Evolutionary conservation across 2,329 filamentous ascomycete genomes (phyloP), one percentile per base, ranked within the genome.

Genomic region (Claviceps sp.): DNA sequence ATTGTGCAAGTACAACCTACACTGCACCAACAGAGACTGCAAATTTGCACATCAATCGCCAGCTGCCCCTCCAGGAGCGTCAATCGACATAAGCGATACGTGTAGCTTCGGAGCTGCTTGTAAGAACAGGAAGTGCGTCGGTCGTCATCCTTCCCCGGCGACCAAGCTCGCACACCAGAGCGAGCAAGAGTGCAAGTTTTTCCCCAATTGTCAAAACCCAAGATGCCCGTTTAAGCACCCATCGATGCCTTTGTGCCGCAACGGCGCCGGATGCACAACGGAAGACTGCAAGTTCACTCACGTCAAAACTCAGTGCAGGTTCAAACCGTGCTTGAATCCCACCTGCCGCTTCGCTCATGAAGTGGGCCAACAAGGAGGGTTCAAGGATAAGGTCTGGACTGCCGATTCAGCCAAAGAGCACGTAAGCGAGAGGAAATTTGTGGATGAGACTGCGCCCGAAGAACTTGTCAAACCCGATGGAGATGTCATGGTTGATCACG

Each of bases 1-100:
- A 14, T 73, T 91, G 55, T 98, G 93, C 79, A 88, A 86, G 62
- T 98, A 82, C 74, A 96, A 97, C 70, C 73, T 93, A 50, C 76
- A 79, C 56, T 98, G 93, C 72, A 87, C 85, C 40, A 94, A 94
- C 68, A 82, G 80, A 59, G 87, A 94, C 55, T 98, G 93, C 71
- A 85, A 84, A 58, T 98, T 88, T 66, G 93, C 88, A 17, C 93
- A 98, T 63, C 91, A 96, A 70, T 95, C 90, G 16, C 89, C 93
- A 2, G 89, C 86, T 2, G 90, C 91, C 36, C 85, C 88, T 3
- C 83, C 85, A 2, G 86, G 85, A 29, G 79, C 78, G 2, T 77
- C 82, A 0, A 75, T 97, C 53, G 93, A 97, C 65, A 76, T 90
- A 58, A 79, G 76, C 53, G 88, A 95, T 61, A 75, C 78, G 17